phyloP scores from a whole-genome alignment of 495 filamentous ascomycete species.

The Penicillium maclennaniae region DNA sequence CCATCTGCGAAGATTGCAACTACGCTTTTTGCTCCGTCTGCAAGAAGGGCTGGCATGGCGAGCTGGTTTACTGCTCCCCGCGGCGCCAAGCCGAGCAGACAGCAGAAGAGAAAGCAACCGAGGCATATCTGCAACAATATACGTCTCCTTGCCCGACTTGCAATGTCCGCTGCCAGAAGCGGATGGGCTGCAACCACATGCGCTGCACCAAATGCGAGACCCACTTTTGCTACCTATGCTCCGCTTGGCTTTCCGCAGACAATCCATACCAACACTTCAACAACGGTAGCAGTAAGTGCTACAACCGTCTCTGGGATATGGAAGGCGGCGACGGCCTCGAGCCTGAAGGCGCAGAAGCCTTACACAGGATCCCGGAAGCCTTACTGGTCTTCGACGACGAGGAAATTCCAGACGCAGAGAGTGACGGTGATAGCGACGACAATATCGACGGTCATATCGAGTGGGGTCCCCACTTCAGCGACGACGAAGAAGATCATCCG shows the following conservation, averaged over 20 bases:
- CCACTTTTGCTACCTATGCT: constrained; percentile 96
- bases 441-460: constrained; percentile 13
- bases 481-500: constrained; percentile 26
- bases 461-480: constrained; percentile 5
- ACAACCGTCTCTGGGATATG: constrained; percentile 83
- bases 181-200: constrained; percentile 97
- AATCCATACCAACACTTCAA: constrained; percentile 94
- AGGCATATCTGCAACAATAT: constrained; percentile 74
- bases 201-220: constrained; percentile 82
- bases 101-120: constrained; percentile 76
- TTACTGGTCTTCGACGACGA: constrained; percentile 38
- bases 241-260: constrained; percentile 69
- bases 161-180: constrained; percentile 79
- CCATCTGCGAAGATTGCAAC: constrained; percentile 84
- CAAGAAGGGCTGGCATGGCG: constrained; percentile 82
- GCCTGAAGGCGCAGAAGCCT: constrained; percentile 41
- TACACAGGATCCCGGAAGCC: constrained; percentile 39
- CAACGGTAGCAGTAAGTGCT: constrained; percentile 60
- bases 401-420: constrained; percentile 4
- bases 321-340: constrained; percentile 72
- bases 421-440: constrained; percentile 24
- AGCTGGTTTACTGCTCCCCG: constrained; percentile 61
- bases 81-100: constrained; percentile 62
- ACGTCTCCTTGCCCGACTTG: constrained; percentile 92
- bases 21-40: constrained; percentile 85